Conservation (phyloP, 192 early-diverging fungal species). For the Cladochytrium replicatum region DNA sequence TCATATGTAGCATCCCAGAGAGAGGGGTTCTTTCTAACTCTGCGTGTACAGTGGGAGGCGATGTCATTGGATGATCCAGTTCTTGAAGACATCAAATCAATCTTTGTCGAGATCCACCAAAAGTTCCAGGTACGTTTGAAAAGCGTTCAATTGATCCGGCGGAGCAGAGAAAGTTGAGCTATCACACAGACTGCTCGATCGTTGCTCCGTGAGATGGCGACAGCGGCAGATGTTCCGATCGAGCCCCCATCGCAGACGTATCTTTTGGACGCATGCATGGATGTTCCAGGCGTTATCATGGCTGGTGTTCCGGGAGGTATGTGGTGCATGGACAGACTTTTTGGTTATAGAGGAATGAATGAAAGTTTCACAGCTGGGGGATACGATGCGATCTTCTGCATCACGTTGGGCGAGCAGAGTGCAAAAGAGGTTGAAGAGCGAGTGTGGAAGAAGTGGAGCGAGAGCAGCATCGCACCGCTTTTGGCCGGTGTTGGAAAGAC, state of each 20-base stretch:
- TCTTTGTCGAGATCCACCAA: slow-evolving; percentile 21
- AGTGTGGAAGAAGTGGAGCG: slow-evolving; percentile 52
- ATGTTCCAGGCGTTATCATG: slow-evolving; percentile 74
- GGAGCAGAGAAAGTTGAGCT: slow-evolving; percentile 1
- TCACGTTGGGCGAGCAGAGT: slow-evolving; percentile 35
- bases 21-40: no score
- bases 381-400: slow-evolving; percentile 92
- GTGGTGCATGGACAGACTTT: neutral
- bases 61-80: no score
- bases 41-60: no score
- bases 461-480: slow-evolving; percentile 73
- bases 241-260: slow-evolving; percentile 83
- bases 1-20: no score
- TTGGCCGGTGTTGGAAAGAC: slow-evolving; percentile 59
- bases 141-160: neutral
- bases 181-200: slow-evolving; percentile 47
- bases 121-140: slow-evolving; percentile 30
- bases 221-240: slow-evolving; percentile 66
- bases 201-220: slow-evolving; percentile 63
- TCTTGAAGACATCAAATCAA: no score
- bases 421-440: slow-evolving; percentile 17
- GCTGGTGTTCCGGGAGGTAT: slow-evolving; percentile 90
- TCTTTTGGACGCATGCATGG: slow-evolving; percentile 73
- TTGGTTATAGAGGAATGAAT: neutral
- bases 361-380: slow-evolving; percentile 67